phyloP scores from a whole-genome alignment of 352 stramenopile genomes.

The Blastocystis hominis region DNA sequence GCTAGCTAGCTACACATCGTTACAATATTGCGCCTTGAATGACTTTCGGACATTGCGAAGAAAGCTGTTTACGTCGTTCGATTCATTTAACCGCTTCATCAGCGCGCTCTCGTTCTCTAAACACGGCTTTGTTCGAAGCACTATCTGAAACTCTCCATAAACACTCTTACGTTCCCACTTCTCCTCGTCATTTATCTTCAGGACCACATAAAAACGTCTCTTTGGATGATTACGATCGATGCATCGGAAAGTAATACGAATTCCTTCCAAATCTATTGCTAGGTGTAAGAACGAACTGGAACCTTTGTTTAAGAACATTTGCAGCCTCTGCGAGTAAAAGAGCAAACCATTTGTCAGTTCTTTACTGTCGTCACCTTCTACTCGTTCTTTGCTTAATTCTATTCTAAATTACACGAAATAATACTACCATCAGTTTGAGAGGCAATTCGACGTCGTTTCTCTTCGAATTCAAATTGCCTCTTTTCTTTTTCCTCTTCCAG shows the following conservation, averaged over 20 bases:
- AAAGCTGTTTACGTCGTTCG: constrained; percentile 16
- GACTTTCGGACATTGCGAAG: neutral
- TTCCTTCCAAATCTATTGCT: neutral
- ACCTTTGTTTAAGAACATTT: neutral
- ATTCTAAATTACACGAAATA: neutral
- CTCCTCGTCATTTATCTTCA: neutral
- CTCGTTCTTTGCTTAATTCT: neutral
- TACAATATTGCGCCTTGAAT: neutral
- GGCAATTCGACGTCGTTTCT: neutral
- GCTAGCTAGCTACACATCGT: neutral
- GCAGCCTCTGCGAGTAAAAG: neutral
- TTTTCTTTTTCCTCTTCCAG: neutral
- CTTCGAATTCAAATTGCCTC: neutral
- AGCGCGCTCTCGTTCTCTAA: neutral
- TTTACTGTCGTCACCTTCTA: neutral
- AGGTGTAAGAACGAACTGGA: no score
- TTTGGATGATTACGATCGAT: constrained; percentile 8
- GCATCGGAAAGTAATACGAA: constrained; percentile 14
- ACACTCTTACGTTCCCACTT: neutral
- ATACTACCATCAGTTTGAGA: neutral
- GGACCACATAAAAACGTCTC: constrained; percentile 12
- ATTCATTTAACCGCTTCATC: neutral
- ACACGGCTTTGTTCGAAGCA: neutral
- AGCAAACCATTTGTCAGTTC: neutral
- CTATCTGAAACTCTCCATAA: neutral